Conservation (phyloP, 1,284 basidiomycete species). For the Cryptococcus floricola region DNA sequence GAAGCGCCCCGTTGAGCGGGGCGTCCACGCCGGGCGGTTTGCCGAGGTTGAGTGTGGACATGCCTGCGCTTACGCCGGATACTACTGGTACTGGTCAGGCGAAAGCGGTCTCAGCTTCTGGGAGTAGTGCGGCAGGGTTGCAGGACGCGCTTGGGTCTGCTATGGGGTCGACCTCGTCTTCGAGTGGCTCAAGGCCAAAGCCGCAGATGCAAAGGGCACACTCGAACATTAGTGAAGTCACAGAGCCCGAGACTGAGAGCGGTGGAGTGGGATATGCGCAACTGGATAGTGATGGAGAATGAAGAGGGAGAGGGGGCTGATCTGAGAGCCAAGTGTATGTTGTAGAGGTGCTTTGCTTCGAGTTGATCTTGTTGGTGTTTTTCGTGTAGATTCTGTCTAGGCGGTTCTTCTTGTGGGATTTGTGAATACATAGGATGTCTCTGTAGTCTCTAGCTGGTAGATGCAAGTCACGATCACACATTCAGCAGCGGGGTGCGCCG, state of each 20-base stretch:
- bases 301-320: neutral
- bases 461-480: too few species aligned
- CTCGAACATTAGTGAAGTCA: neutral
- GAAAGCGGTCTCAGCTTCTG: neutral
- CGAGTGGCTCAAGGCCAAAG: neutral
- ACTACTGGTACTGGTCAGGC: neutral
- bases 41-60: conserved; percentile 31
- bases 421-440: too few species aligned
- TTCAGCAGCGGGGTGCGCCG: too few species aligned
- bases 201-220: neutral
- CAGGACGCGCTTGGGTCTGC: conserved; percentile 14
- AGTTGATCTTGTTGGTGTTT: too few species aligned
- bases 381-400: too few species aligned
- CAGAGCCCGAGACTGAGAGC: neutral
- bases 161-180: neutral
- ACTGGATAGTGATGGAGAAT: conserved; percentile 24
- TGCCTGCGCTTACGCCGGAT: conserved; percentile 19
- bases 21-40: conserved; percentile 7
- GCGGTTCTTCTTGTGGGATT: too few species aligned
- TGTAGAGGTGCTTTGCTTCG: too few species aligned
- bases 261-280: conserved; percentile 15
- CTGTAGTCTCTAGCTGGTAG: too few species aligned
- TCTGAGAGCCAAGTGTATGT: too few species aligned
- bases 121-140: conserved; percentile 7
- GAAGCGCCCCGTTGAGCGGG: neutral